Base-by-base conservation (phyloP, 129 eudicot species). In the sunflower (Helianthus annuus) region DNA sequence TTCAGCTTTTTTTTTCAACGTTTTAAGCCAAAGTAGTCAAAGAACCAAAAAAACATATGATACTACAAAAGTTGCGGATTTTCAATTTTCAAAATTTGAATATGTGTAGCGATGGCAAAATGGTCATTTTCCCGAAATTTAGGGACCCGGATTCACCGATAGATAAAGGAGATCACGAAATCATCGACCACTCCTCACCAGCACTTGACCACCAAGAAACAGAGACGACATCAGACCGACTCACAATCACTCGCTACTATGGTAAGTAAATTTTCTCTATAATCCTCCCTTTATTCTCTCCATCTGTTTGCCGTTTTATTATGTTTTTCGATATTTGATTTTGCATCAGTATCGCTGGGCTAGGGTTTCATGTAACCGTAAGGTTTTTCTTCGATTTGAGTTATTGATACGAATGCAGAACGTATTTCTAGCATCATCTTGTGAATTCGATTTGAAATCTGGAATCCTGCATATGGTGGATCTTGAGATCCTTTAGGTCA, bases 1-100 rank as follows among this genome's bases (percentile, higher is more conserved):
- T n/a, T n/a, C n/a, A n/a, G n/a, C n/a, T n/a, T n/a, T n/a, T n/a
- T n/a, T n/a, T n/a, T n/a, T n/a, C 22, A 19, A 19, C 22, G 22
- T 19, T 19, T 19, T 19, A 19, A 19, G 22, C 22, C 3, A 48
- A 14, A 7, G 11, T 13, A 48, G 49, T 1, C 11, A 12, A 46
- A 68, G 27, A 27, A 7, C 0, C 6, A 14, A 66, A 16, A 16
- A 13, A 39, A 15, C 40, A 10, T 1, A 13, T 48, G 0, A 6
- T 11, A 48, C 8, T 7, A 49, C 27, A 29, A 69, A 51, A 52
- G 7, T 27, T 1, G 39, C 0, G 42, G 17, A 57, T n/a, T 45
- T 76, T 68, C 69, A 76, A 76, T 67, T 46, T 76, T 76, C 69
- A 76, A 76, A 76, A 34, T 76, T 68, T 39, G 51, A 68, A 76